Evolutionary conservation across 129 eudicot genomes (phyloP), one percentile per base, ranked within the genome.

Genomic region (Sambucus nigra): DNA sequence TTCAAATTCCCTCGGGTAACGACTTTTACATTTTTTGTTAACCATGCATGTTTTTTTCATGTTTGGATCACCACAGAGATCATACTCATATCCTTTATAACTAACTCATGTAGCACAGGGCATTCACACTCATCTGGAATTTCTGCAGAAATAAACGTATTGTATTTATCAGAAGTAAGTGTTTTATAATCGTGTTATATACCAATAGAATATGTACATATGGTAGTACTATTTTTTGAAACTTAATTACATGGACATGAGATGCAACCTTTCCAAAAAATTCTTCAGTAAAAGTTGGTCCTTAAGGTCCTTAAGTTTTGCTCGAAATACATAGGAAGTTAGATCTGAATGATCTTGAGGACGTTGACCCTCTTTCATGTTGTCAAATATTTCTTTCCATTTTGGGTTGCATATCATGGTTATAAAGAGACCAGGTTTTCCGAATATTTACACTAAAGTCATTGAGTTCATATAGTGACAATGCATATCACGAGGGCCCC

Each of bases 51-150:
- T 24, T 6, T 24, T 57, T 7, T 10, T 16, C 6, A 0, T 5
- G 12, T 53, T 42, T 4, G 11, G 3, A 15, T 3, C 17, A 0
- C 53, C 77, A 25, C 68, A 72, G 0, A 68, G 64, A 0, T 68
- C 72, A 45, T 59, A 72, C 52, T 53, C 76, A 71, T 71, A 44
- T 71, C 62, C 6, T 32, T 48, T 0, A 47, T 27, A 6, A 71
- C 71, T 3, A 46, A 44, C 1, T 22, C 39, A 13, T 64, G 45
- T 12, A 71, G 10, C 5, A 27, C 1, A 0, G 32, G 41, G 4
- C 57, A n/a, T 3, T 57, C 25, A 12, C 2, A 16, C 23, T 54
- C 15, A n/a, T 41, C 44, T 1, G 71, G 71, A 12, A 64, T 19
- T 27, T 62, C 64, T 1, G 48, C 64, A 54, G 25, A 23, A 13